Base-by-base conservation (phyloP, 495 filamentous ascomycete species). In the Trichoderma parareesei region DNA sequence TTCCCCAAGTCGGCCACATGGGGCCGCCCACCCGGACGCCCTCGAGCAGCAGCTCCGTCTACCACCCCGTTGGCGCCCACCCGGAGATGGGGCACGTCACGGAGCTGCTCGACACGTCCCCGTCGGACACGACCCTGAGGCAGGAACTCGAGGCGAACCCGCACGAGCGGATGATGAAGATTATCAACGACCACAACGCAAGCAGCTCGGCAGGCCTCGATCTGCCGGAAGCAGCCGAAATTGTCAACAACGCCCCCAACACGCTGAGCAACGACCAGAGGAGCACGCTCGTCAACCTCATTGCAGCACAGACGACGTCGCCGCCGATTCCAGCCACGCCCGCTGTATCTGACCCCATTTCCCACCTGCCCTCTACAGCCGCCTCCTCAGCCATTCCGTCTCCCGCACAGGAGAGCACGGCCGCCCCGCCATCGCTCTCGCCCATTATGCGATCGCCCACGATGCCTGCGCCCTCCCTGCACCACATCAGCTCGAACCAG, bases 111-210 rank as follows among this genome's bases (percentile, higher is more conserved):
- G 79, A 82, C 61, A 73, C 74, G 0, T 74, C 79, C 9, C 71
- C 72, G 3, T 71, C 73, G 5, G 74, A 79, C 9, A 75, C 75
- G n/a, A 74, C 78, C 67, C 73, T 81, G 10, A 74, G 79, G 65
- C 77, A 76, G 60, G 79, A 80, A 66, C 76, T 82, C 43, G 76
- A 78, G 66, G 72, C 70, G 33, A 78, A 80, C 65, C 79, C 85
- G 27, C 83, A 87, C 65, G 84, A 87, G 43, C 87, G 90, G 66
- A 96, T 97, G 78, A 90, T 96, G 85, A 91, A 88, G 67, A 84
- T 93, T 62, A 93, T 95, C 69, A 87, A 92, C 61, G 88, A 88
- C 68, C 84, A 88, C 64, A 93, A 92, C 72, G 87, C 88, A 46
- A 76, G 79, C 65, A 75, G 68, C 62, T 65, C 75, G 6, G 72